Percentiles rank a stretch among this genome's conserved stretches.
phyloP scores from a whole-genome alignment of 2,329 filamentous ascomycete species.

The Microdochium nivale region DNA sequence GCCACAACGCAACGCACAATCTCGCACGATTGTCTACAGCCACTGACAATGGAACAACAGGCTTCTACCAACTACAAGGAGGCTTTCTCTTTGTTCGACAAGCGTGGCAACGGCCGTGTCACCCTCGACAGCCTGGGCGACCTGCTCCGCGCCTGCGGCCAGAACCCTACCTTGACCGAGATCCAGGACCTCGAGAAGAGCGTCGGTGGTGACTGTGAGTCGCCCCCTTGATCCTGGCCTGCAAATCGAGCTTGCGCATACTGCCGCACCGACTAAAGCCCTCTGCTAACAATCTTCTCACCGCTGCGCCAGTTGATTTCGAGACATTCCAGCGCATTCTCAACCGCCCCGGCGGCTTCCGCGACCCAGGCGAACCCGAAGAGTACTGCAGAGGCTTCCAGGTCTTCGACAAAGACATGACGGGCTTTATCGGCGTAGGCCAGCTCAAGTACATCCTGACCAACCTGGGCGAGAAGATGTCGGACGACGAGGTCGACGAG shows the following conservation, averaged over 20 bases:
- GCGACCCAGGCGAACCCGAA: constrained; percentile 93
- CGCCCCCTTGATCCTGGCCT: constrained; percentile 1
- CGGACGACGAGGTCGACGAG: constrained; percentile 97
- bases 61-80: constrained; percentile 98
- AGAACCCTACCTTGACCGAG: constrained; percentile 93
- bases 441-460: constrained; percentile 98
- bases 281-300: constrained; percentile 5
- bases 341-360: constrained; percentile 96
- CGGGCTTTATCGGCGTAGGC: constrained; percentile 93
- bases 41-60: constrained; percentile 28
- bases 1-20: not conserved
- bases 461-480: constrained; percentile 98
- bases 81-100: constrained; percentile 99
- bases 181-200: constrained; percentile 88
- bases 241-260: constrained; percentile 3
- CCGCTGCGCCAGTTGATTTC: constrained; percentile 68
- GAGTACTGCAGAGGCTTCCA: constrained; percentile 99
- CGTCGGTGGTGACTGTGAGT: constrained; percentile 85
- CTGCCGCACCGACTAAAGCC: not conserved
- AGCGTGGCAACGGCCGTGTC: constrained; percentile 93
- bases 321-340: constrained; percentile 95
- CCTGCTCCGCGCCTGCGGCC: constrained; percentile 89
- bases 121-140: constrained; percentile 81
- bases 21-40: not conserved
- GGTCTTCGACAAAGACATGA: constrained; percentile 99